Evolutionary conservation across 345 rosid genomes (phyloP).

Genomic region (Rhodomyrtus tomentosa): DNA sequence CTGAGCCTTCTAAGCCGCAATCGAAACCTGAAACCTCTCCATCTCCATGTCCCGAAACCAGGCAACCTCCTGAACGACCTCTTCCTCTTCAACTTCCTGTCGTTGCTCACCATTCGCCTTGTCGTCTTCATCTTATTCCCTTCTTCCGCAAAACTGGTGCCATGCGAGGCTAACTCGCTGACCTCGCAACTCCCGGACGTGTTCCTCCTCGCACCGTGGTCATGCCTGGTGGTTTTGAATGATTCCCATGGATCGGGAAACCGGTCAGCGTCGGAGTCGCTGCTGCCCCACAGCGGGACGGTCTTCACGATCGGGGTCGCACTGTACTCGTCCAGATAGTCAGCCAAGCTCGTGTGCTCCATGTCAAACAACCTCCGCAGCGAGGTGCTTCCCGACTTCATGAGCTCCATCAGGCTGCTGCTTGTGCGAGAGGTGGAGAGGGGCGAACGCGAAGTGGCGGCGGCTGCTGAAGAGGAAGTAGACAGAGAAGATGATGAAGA

Average conservation of each 20-base stretch:
- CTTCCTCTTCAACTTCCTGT: constrained; percentile 23
- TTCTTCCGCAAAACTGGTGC: not conserved
- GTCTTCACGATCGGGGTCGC: constrained; percentile 28
- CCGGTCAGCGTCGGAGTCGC: constrained; percentile 10
- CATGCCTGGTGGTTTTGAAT: not conserved
- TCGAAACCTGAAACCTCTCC: constrained; percentile 18
- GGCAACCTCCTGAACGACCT: constrained; percentile 37
- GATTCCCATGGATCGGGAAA: constrained; percentile 29
- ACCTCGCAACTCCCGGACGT: not conserved
- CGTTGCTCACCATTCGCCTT: not conserved
- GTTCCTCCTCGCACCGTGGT: not conserved
- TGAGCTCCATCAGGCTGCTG: constrained; percentile 22
- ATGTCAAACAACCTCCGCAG: constrained; percentile 37
- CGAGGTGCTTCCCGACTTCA: constrained; percentile 36
- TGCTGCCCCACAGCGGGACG: constrained; percentile 38
- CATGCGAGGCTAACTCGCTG: not conserved
- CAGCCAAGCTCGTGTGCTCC: constrained; percentile 39
- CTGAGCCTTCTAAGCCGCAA: constrained; percentile 23
- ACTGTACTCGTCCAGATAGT: constrained; percentile 31
- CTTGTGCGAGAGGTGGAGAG: constrained; percentile 8
- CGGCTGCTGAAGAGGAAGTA: not conserved
- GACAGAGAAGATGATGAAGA: constrained; percentile 24
- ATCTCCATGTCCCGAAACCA: constrained; percentile 19
- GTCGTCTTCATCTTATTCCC: not conserved
- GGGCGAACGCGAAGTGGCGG: constrained; percentile 8